Evolutionary conservation across 1,284 basidiomycete species (phyloP), one percentile per base, ranked within the genome.

Genomic region (Puccinia coronata): DNA sequence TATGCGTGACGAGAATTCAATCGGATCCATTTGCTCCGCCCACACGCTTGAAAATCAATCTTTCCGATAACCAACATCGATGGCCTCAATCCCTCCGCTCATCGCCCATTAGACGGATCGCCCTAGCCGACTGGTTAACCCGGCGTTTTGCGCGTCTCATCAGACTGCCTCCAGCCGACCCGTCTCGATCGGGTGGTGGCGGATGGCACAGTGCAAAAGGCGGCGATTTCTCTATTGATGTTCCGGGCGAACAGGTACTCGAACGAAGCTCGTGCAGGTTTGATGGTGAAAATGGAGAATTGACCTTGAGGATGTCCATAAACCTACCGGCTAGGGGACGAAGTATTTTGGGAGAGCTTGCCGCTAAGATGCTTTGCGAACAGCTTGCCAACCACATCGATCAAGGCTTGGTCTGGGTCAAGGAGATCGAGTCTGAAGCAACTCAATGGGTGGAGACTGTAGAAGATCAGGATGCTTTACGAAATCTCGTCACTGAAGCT

Each of bases 1-100:
- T 79, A n/a, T n/a, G 20, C 18, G 65, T 79, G 63, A 41, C 31
- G 43, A 41, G 76, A 25, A 53, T 53, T 39, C 76, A 79, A 53
- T 79, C 76, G 20, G 76, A 79, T 34, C 67, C 76, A 55, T 79
- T 79, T 79, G 76, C 76, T 57, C 76, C 76, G 5, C 76, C 76
- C 23, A 79, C 76, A 12, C 61, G 76, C 14, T 28, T 70, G 23
- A 59, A 70, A 43, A 49, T 79, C 31, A 57, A 55, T 49, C 47
- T 79, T 31, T 34, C 49, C 36, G 39, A 49, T 39, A 49, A 41
- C 34, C 76, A 79, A 57, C 76, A 79, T 59, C 39, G 53, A 53
- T 79, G 76, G 76, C 76, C 76, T 43, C n/a, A 65, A 49, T 49
- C 70, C 34, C 51, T 79, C 4, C 61, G 61, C 55, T n/a, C 63